phyloP scores from a whole-genome alignment of 2,329 filamentous ascomycete genomes.

The Botrytis cinerea region DNA sequence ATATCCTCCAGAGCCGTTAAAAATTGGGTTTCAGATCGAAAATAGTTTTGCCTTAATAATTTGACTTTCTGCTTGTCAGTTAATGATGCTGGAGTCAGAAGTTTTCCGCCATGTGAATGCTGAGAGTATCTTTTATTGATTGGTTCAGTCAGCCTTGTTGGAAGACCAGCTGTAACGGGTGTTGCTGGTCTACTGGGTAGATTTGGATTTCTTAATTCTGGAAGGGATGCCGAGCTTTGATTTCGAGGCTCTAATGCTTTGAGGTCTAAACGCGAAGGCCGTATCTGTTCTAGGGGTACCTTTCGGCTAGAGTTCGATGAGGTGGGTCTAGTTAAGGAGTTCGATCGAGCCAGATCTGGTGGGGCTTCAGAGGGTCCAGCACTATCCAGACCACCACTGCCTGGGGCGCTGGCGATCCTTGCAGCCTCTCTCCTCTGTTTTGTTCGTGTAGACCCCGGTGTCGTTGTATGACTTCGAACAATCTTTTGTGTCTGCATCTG shows the following conservation, averaged over 20 bases:
- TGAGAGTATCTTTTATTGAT: conserved; percentile 55
- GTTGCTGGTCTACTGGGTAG: conserved; percentile 56
- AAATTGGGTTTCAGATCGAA: conserved; percentile 78
- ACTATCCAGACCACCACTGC: conserved; percentile 40
- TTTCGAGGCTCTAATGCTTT: conserved; percentile 53
- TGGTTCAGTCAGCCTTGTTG: conserved; percentile 51
- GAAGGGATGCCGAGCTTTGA: conserved; percentile 68
- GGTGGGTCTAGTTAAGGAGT: conserved; percentile 34
- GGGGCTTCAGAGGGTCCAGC: conserved; percentile 29
- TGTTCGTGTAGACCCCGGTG: conserved; percentile 48
- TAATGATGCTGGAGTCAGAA: conserved; percentile 61
- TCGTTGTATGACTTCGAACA: conserved; percentile 70
- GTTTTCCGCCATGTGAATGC: conserved; percentile 54
- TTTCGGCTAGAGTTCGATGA: conserved; percentile 35
- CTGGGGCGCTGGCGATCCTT: conserved; percentile 44
- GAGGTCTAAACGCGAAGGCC: conserved; percentile 39
- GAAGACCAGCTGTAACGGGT: conserved; percentile 57
- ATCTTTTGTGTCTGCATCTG: conserved; percentile 56
- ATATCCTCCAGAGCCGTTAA: conserved; percentile 79
- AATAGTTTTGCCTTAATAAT: conserved; percentile 77
- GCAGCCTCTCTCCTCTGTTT: conserved; percentile 47
- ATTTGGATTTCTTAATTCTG: conserved; percentile 58
- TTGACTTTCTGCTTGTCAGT: conserved; percentile 68
- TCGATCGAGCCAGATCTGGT: conserved; percentile 31
- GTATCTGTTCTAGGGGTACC: conserved; percentile 32